Evolutionary conservation across 2,329 filamentous ascomycete species (phyloP).

Genomic region (Paramyrothecium sp.): DNA sequence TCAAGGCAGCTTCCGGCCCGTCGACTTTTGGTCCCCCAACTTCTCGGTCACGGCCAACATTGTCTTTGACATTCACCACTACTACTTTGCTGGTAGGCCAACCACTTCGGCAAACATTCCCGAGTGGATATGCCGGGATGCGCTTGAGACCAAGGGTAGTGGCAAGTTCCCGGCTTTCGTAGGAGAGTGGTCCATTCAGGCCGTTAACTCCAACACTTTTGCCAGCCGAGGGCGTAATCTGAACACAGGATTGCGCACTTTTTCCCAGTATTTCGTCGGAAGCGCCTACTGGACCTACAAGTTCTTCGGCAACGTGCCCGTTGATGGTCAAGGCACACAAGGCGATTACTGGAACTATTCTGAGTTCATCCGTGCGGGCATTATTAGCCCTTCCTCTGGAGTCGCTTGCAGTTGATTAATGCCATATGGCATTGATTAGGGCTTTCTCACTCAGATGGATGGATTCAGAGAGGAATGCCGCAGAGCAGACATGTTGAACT

Average conservation of each 20-base stretch:
- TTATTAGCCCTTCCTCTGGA: neutral
- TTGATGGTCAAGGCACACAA: conserved; percentile 8
- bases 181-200: conserved; percentile 10
- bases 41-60: conserved; percentile 3
- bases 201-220: conserved; percentile 4
- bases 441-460: neutral
- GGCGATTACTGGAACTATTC: conserved; percentile 11
- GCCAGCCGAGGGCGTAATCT: neutral
- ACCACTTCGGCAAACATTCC: neutral
- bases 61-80: conserved; percentile 6
- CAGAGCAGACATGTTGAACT: no score
- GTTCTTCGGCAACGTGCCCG: conserved; percentile 3
- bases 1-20: conserved; percentile 7
- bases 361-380: conserved; percentile 1
- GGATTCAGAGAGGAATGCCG: no score
- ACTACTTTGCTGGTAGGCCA: conserved; percentile 7
- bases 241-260: conserved; percentile 3
- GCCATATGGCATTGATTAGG: neutral
- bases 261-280: neutral
- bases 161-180: conserved; percentile 10
- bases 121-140: conserved; percentile 3
- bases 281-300: conserved; percentile 8
- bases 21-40: conserved; percentile 5
- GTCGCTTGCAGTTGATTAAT: neutral
- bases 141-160: neutral